phyloP scores from a whole-genome alignment of 2,329 filamentous ascomycete species.

The Ophiocordyceps polyrhachis-furcata region DNA sequence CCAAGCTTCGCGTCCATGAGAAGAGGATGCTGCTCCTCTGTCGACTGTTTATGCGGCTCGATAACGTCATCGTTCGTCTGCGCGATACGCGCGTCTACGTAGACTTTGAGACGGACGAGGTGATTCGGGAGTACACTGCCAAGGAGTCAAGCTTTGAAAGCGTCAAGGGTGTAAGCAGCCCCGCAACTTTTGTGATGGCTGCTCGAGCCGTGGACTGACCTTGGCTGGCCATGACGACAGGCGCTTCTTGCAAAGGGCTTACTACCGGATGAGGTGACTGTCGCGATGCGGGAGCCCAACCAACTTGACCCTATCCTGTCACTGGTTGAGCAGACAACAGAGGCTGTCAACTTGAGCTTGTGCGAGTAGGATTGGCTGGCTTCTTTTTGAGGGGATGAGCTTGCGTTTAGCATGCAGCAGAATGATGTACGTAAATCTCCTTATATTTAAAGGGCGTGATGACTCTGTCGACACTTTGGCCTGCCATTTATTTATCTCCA shows the following conservation, averaged over 20 bases:
- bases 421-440: no score
- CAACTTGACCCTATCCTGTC: slow-evolving; percentile 50
- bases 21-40: slow-evolving; percentile 67
- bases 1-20: slow-evolving; percentile 88
- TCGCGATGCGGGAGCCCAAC: slow-evolving; percentile 65
- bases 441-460: no score
- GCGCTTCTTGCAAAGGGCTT: slow-evolving; percentile 29
- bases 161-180: slow-evolving; percentile 44
- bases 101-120: slow-evolving; percentile 61
- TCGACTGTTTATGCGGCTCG: slow-evolving; percentile 81
- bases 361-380: background rate
- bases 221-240: slow-evolving; percentile 12
- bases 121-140: slow-evolving; percentile 80
- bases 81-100: slow-evolving; percentile 84
- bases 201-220: background rate
- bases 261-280: slow-evolving; percentile 52
- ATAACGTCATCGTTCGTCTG: slow-evolving; percentile 73
- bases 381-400: background rate
- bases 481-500: no score
- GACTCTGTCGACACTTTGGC: no score
- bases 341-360: slow-evolving; percentile 18
- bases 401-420: no score
- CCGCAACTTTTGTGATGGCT: background rate
- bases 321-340: slow-evolving; percentile 48
- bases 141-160: slow-evolving; percentile 66